A percentile compares a stretch with the other conserved stretches of the same genome.
These are phyloP conservation scores for Solanum pinnatisectum DNA, from an alignment of 257 asterid genomes.

Conservation along the genomic window DNA sequence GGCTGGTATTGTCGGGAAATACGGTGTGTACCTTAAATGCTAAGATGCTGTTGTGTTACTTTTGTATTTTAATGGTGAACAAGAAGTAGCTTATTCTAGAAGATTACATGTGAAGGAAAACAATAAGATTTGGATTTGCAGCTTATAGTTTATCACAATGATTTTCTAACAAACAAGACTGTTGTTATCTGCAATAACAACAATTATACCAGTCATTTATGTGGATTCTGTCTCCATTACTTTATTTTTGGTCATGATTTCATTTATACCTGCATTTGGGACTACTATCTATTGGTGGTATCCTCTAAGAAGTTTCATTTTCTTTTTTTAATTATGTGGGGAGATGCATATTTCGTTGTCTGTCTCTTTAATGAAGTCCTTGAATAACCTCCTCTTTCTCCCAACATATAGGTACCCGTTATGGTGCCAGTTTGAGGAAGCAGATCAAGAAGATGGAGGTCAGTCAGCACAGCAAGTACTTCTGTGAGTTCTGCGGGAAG, in stretches of 20 bases:
- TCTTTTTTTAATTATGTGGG: neutral
- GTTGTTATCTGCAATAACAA: neutral
- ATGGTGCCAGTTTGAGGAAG: constrained; percentile 61
- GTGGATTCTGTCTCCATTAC: neutral
- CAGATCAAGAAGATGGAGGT: constrained; percentile 62
- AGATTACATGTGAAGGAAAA: neutral
- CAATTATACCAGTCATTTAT: neutral
- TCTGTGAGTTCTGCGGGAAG: constrained; percentile 52
- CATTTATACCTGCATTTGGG: neutral
- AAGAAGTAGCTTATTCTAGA: neutral
- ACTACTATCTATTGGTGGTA: neutral
- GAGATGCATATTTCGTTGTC: neutral
- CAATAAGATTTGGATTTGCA: neutral
- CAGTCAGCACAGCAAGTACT: constrained; percentile 46
- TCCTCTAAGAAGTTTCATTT: no score
- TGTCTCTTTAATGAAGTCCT: neutral
- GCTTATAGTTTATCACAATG: neutral
- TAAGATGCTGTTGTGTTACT: neutral
- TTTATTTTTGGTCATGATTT: neutral
- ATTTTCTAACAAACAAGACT: neutral
- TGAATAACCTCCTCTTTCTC: neutral
- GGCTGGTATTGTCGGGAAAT: constrained; percentile 53
- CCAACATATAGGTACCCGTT: constrained; percentile 41
- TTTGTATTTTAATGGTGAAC: neutral
- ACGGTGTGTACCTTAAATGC: constrained; percentile 16